Conservation (phyloP, 2,329 filamentous ascomycete species). For the Claviceps lovelessii region DNA sequence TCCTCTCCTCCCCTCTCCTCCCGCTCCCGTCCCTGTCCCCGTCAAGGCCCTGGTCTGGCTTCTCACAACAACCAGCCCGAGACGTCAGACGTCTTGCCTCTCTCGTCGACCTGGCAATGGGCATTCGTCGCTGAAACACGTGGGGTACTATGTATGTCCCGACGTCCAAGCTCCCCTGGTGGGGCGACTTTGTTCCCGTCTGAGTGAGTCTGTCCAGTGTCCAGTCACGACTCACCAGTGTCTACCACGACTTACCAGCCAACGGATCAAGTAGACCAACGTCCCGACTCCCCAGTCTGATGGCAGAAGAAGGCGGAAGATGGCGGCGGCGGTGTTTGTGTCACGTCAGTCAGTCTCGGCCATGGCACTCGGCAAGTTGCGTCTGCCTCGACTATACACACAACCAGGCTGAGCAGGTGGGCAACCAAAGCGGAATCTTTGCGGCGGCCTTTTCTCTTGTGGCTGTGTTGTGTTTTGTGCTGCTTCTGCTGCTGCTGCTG, state of each 20-base stretch:
- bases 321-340: neutral
- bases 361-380: neutral
- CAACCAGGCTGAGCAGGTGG: neutral
- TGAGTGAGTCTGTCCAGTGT: neutral
- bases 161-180: neutral
- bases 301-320: neutral
- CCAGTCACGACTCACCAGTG: too few relatives aligned
- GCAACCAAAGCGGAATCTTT: neutral
- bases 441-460: neutral
- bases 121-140: constrained; percentile 13
- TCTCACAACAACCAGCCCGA: neutral
- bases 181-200: neutral
- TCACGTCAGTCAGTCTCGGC: neutral
- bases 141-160: constrained; percentile 2
- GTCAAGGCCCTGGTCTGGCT: neutral
- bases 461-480: neutral
- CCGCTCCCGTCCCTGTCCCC: neutral
- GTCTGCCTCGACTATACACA: neutral
- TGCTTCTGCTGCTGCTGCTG: neutral
- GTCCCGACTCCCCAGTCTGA: neutral
- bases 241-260: neutral
- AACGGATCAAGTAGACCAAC: neutral
- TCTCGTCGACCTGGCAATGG: constrained; percentile 13
- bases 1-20: neutral
- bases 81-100: neutral